Evolutionary conservation across 2,329 filamentous ascomycete genomes (phyloP).

Genomic region (Hypoxylon rubiginosum): DNA sequence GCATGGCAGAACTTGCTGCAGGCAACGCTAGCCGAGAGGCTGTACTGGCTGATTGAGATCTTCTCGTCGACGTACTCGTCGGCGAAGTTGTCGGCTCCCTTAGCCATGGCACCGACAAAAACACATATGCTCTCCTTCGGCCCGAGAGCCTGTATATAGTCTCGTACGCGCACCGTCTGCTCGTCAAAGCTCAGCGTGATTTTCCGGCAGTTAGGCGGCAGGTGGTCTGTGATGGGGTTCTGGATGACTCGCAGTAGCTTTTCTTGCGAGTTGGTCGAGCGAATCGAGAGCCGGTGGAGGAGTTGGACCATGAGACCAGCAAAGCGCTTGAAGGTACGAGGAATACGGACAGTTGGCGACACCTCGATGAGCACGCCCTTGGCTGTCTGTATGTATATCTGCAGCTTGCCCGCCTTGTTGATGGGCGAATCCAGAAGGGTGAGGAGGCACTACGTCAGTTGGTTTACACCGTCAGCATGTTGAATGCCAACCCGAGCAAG

Average conservation of each 20-base stretch:
- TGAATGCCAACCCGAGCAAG: conserved; percentile 55
- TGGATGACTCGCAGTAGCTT: conserved; percentile 98
- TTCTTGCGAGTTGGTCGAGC: conserved; percentile 96
- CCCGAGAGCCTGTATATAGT: conserved; percentile 85
- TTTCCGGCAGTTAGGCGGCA: conserved; percentile 97
- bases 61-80: conserved; percentile 96
- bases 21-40: conserved; percentile 94
- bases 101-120: conserved; percentile 98
- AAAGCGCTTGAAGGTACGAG: conserved; percentile 98
- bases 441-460: conserved; percentile 81
- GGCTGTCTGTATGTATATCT: conserved; percentile 98
- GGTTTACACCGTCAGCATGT: conserved; percentile 59
- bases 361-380: conserved; percentile 98
- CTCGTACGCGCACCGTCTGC: conserved; percentile 85
- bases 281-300: conserved; percentile 93
- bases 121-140: conserved; percentile 95
- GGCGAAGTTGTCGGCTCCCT: conserved; percentile 94
- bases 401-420: conserved; percentile 97
- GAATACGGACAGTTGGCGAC: conserved; percentile 96
- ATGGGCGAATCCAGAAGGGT: conserved; percentile 97
- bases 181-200: conserved; percentile 96
- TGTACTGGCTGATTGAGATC: conserved; percentile 98
- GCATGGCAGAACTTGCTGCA: conserved; percentile 99
- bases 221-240: conserved; percentile 96
- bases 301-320: conserved; percentile 99